A percentile compares a stretch with the other conserved stretches of the same genome.
Conservation (phyloP, 2,329 filamentous ascomycete species). For the Colletotrichum theobromicola region DNA sequence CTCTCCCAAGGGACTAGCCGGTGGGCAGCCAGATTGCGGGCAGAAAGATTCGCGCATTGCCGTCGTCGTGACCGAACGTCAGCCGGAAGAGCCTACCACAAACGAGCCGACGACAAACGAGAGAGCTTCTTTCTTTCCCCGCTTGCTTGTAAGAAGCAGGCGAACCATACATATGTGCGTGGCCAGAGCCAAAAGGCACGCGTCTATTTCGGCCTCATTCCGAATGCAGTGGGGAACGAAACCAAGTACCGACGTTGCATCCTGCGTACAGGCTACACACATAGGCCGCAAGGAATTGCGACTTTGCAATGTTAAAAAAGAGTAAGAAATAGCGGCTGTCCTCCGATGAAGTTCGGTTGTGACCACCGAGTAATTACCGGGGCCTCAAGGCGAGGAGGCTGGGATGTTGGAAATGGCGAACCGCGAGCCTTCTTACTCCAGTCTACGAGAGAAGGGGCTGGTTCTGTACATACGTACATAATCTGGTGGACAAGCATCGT, state of each 20-base stretch:
- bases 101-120: background rate
- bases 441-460: background rate
- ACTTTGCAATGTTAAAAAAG: background rate
- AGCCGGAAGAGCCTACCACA: background rate
- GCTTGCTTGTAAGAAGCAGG: background rate
- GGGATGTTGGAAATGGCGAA: background rate
- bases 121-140: background rate
- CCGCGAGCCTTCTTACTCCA: background rate
- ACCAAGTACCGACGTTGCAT: conserved; percentile 20
- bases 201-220: conserved; percentile 16
- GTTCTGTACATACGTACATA: background rate
- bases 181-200: background rate
- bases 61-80: background rate
- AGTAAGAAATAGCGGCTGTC: background rate
- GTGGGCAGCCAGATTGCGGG: background rate
- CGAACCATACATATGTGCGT: background rate
- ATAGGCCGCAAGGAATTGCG: background rate
- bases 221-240: conserved; percentile 2
- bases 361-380: conserved; percentile 17
- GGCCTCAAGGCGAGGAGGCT: background rate
- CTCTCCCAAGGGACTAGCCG: background rate
- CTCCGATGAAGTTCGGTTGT: background rate
- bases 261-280: background rate
- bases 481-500: background rate
- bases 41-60: background rate